Base-by-base conservation (phyloP, 1,284 basidiomycete genomes). In the Sanghuangporus baumii region DNA sequence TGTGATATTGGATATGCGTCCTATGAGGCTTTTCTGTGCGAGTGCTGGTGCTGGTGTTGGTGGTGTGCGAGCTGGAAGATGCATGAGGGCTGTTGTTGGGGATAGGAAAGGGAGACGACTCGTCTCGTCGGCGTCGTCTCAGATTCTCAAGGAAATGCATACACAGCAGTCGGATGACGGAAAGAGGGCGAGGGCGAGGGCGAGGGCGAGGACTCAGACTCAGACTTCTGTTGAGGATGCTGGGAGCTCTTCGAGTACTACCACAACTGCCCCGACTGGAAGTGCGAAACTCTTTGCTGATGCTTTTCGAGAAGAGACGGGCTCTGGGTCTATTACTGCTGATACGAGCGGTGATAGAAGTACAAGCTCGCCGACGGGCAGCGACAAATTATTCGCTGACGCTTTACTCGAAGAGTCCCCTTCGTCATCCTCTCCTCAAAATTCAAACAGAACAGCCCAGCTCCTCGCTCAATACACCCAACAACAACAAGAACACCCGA, bases 331-430 rank as follows among this genome's bases (percentile, higher is more conserved):
- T 16, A 9, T 8, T 34, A 31, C 50, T 11, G n/a, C 26, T 31
- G 20, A 5, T 31, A 26, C 20, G 8, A 18, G 23, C 1, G 2
- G 12, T 14, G 20, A 5, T 14, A 26, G 7, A 3, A 23, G 23
- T 31, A 3, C 48, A 31, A 23, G 1, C 9, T 12, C n/a, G n/a
- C 18, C 14, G 5, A 38, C 52, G 36, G 52, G 52, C 9, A 86
- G 87, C 67, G 80, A 82, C 16, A 89, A 89, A 72, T 80, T 91
- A 31, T 86, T 91, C 70, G 83, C 81, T 12, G 89, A 92, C 72
- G 88, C 89, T 7, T 75, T 77, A 11, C 75, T 71, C 18, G 89
- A 92, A 71, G 81, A 82, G 66, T 34, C 52, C 16, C 16, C 18
- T 23, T 31, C 26, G 1, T 23, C 48, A 6, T 23, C 47, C 14